These are phyloP conservation scores for Penicillium sp. DNA, from an alignment of 2,329 filamentous ascomycete species.

Conservation along the genomic window DNA sequence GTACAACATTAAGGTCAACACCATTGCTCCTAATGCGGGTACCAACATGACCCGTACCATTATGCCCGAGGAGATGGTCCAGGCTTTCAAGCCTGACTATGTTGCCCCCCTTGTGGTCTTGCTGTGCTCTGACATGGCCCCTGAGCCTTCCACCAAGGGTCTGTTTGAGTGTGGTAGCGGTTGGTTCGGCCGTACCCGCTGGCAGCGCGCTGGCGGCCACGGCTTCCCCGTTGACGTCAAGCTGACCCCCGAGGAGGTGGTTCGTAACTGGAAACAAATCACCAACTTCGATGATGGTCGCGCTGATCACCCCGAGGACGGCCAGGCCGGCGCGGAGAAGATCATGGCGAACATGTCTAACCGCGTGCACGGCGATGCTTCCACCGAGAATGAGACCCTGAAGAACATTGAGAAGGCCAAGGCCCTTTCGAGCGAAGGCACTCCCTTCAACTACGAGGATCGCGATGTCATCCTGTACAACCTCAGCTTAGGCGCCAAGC, in stretches of 20 bases:
- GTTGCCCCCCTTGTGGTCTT: constrained; percentile 89
- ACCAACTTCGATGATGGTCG: constrained; percentile 83
- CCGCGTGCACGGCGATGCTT: constrained; percentile 52
- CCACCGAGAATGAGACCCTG: constrained; percentile 62
- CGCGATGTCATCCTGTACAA: constrained; percentile 94
- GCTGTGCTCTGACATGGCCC: constrained; percentile 82
- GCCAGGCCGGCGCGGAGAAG: constrained; percentile 72
- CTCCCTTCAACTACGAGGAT: constrained; percentile 79
- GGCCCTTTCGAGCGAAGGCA: constrained; percentile 67
- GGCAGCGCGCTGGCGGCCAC: constrained; percentile 87
- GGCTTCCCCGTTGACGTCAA: constrained; percentile 85
- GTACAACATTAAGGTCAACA: constrained; percentile 98
- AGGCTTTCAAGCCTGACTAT: constrained; percentile 98
- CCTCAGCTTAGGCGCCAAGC: constrained; percentile 87
- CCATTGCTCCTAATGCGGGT: constrained; percentile 94
- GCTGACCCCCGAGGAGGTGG: constrained; percentile 80
- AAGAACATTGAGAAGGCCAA: constrained; percentile 73
- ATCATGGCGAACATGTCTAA: constrained; percentile 85
- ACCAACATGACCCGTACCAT: constrained; percentile 93
- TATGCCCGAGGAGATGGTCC: constrained; percentile 94
- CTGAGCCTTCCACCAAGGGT: constrained; percentile 75
- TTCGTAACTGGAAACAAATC: constrained; percentile 73
- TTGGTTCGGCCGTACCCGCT: constrained; percentile 88
- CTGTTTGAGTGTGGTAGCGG: constrained; percentile 94
- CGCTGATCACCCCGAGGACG: constrained; percentile 79